These are phyloP conservation scores for Sarocladiaceae sp. DNA, from an alignment of 2,329 filamentous ascomycete species.

Conservation along the genomic window DNA sequence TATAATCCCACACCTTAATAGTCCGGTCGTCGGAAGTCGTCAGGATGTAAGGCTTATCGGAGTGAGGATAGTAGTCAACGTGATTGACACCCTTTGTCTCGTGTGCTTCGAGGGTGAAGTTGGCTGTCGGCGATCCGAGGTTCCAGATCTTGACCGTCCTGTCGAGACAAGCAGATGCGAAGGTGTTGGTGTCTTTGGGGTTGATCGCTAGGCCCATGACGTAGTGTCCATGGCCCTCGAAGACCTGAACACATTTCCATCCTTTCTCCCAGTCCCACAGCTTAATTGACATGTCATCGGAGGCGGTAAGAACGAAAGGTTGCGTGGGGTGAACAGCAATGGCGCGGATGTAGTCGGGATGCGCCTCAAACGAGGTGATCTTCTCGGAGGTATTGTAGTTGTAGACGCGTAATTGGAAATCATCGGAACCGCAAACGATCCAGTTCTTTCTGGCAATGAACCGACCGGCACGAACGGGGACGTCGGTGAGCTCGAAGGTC, in stretches of 20 bases:
- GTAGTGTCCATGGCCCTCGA: constrained; percentile 93
- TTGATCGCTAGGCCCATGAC: constrained; percentile 97
- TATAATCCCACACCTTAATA: constrained; percentile 99
- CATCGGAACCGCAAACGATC: constrained; percentile 94
- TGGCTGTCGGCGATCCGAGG: constrained; percentile 84
- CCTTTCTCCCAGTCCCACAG: constrained; percentile 98
- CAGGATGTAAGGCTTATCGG: constrained; percentile 78
- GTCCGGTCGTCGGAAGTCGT: constrained; percentile 96
- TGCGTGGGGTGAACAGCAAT: constrained; percentile 94
- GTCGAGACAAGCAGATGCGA: constrained; percentile 91
- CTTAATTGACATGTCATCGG: constrained; percentile 98
- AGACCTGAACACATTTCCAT: constrained; percentile 97
- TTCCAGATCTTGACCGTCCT: constrained; percentile 98
- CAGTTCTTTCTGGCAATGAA: constrained; percentile 98
- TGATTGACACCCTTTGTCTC: constrained; percentile 98
- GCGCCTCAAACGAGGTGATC: constrained; percentile 93
- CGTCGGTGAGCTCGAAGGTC: constrained; percentile 97
- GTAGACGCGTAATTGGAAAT: constrained; percentile 83
- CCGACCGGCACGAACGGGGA: constrained; percentile 90
- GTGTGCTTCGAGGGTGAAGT: constrained; percentile 94
- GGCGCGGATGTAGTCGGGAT: constrained; percentile 96
- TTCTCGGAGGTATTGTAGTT: constrained; percentile 99
- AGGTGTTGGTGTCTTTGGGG: constrained; percentile 89
- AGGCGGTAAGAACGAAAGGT: constrained; percentile 91
- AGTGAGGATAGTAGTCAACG: constrained; percentile 80